Evolutionary conservation across 371 early-diverging fungal genomes (phyloP).

Genomic region (Syncephalis plumigaleata): DNA sequence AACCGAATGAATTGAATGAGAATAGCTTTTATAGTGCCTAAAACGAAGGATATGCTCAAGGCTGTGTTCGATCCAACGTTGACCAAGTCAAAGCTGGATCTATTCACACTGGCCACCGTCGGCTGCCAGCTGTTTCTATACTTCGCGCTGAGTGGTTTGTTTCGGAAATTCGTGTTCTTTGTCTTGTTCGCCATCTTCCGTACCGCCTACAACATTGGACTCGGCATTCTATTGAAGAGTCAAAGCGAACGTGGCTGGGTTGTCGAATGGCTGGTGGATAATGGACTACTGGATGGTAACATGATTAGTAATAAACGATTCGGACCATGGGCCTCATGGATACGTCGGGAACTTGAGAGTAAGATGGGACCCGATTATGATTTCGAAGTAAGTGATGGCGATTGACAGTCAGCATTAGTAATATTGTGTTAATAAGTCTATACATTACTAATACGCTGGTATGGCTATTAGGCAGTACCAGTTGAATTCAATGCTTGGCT

Average conservation of each 20-base stretch:
- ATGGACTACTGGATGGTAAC: constrained; percentile 38
- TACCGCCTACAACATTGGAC: constrained; percentile 64
- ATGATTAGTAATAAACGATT: constrained; percentile 11
- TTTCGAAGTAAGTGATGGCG: constrained; percentile 28
- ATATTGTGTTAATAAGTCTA: too few relatives aligned
- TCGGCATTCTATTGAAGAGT: constrained; percentile 61
- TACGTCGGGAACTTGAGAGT: constrained; percentile 45
- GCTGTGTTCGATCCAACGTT: constrained; percentile 42
- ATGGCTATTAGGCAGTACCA: constrained; percentile 51
- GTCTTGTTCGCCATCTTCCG: constrained; percentile 73
- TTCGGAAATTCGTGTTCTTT: constrained; percentile 35
- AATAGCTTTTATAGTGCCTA: constrained; percentile 49
- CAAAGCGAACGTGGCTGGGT: constrained; percentile 62
- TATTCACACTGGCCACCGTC: constrained; percentile 46
- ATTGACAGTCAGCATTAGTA: too few relatives aligned
- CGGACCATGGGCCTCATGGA: constrained; percentile 32
- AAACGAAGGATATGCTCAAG: constrained; percentile 54
- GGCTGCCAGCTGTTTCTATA: constrained; percentile 41
- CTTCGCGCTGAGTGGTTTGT: constrained; percentile 29
- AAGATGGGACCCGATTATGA: constrained; percentile 81
- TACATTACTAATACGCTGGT: too few relatives aligned
- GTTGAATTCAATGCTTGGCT: constrained; percentile 93
- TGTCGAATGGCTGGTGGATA: constrained; percentile 38
- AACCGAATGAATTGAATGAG: too few relatives aligned
- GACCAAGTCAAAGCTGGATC: constrained; percentile 57